Evolutionary conservation across 2,329 filamentous ascomycete genomes (phyloP), one percentile per base, ranked within the genome.

Genomic region (Lomentospora prolificans): DNA sequence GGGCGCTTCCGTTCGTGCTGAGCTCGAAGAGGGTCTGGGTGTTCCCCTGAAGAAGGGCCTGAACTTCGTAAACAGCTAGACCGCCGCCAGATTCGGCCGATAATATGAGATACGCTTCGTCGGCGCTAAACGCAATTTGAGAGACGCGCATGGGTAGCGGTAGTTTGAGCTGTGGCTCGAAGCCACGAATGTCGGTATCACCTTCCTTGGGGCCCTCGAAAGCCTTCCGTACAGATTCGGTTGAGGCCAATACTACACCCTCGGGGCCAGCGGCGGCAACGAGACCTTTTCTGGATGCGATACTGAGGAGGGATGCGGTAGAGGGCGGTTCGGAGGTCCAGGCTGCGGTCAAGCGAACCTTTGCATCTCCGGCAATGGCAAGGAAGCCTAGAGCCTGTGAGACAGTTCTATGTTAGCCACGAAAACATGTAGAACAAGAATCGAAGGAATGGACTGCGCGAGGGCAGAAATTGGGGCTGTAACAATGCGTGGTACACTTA

Each of bases 111-210:
- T 87, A 90, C 62, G 82, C 83, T 66, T 96, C 95, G 64, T 95
- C 89, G n/a, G 89, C 81, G 0, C 90, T 92, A 68, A 99, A 99
- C 14, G 86, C 84, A 19, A 99, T 77, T 68, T 99, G 94, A 9
- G 90, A 95, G 55, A 96, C 80, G 62, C 87, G 84, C 64, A 84
- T 79, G 8, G 87, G 81, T 64, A 95, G 78, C 1, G 84, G 75
- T 5, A 97, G 79, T 58, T 78, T 86, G 53, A 88, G 74, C 66
- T 92, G 83, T 3, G 91, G 87, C 58, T 82, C 74, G 64, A 95
- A 95, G 10, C 77, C 66, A 59, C 86, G 83, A 55, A 86, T 73
- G 60, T 91, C 83, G 58, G 77, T 78, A 59, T 85, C 84, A 61
- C 75, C 78, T 57, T 77, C 71, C 60, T 82, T 79, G 33, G 77